Percentiles rank a stretch among this genome's conserved stretches.
Conservation (phyloP, 2,329 filamentous ascomycete genomes). For the Fusarium graminum region DNA sequence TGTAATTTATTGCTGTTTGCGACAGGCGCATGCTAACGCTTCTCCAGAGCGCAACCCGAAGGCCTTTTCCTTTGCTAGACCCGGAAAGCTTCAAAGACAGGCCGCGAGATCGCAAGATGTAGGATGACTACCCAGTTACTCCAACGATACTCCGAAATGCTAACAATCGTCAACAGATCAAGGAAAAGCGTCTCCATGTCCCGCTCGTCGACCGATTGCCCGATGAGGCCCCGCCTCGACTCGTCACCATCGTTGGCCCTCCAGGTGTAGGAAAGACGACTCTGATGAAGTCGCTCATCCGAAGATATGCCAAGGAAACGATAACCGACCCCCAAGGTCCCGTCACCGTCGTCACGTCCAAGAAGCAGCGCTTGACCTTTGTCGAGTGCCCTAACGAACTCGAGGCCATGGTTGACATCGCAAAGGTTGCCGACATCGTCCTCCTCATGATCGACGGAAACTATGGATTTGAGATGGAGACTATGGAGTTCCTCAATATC, state of each 20-base stretch:
- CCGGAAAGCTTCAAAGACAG: constrained; percentile 82
- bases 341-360: constrained; percentile 95
- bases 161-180: constrained; percentile 70
- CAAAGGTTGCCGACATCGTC: constrained; percentile 97
- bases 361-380: constrained; percentile 93
- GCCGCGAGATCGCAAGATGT: constrained; percentile 80
- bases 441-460: constrained; percentile 99
- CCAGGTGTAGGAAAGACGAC: constrained; percentile 97
- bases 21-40: constrained; percentile 42
- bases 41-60: constrained; percentile 81
- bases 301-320: constrained; percentile 95
- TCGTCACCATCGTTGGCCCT: constrained; percentile 94
- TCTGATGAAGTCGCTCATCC: constrained; percentile 91
- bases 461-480: constrained; percentile 99
- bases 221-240: constrained; percentile 92
- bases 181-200: constrained; percentile 96
- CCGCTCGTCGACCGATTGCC: constrained; percentile 95
- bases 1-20: neutral
- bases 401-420: constrained; percentile 95
- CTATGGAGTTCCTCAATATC: constrained; percentile 98
- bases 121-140: constrained; percentile 45
- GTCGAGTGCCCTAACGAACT: constrained; percentile 97
- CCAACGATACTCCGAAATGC: constrained; percentile 6
- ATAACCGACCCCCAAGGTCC: constrained; percentile 90
- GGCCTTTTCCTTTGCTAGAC: constrained; percentile 86